Base-by-base conservation (phyloP, 2,329 filamentous ascomycete genomes). In the Ophidiomyces ophidiicola region DNA sequence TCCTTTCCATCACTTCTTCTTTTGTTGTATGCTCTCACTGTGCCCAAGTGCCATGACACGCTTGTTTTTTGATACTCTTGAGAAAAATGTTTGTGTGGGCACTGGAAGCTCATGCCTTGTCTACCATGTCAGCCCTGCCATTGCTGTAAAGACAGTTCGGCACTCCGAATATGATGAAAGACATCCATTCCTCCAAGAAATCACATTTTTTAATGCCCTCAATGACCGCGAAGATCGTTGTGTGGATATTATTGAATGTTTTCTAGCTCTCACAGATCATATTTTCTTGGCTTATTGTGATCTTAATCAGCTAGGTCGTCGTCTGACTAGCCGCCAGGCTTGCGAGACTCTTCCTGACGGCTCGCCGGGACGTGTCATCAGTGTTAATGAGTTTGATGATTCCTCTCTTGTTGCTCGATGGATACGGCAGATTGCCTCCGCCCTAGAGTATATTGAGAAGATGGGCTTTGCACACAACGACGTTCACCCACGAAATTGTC, bases 141-240 rank as follows among this genome's bases (percentile, higher is more conserved):
- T 49, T 41, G 46, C 48, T 35, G 44, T 49, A 29, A 49, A 48
- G 42, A 39, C 36, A 28, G 28, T 42, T 46, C 32, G 14, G 19
- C 31, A 36, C 32, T 15, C 39, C 14, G 21, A 36, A 36, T 12
- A 26, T 7, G 34, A 31, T n/a, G 36, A 19, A 19, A 33, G 28
- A 11, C 42, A 44, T 36, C 36, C 31, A 6, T 41, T 44, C 10
- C 38, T 15, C 20, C 36, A 21, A 35, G 45, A 44, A 38, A 43
- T 46, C 26, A 19, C 18, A 6, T 48, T 48, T 35, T 48, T 28
- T 32, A 45, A 46, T 44, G 15, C 39, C 19, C 14, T 46, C 19
- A 44, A 38, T 30, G 19, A 43, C 24, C 14, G 31, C 23, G 35
- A 32, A 4, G 44, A 47, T 41, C 36, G 44, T 39, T 45, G 44